These are phyloP conservation scores for Stereum hirsutum DNA, from an alignment of 1,284 basidiomycete genomes.

Conservation along the genomic window DNA sequence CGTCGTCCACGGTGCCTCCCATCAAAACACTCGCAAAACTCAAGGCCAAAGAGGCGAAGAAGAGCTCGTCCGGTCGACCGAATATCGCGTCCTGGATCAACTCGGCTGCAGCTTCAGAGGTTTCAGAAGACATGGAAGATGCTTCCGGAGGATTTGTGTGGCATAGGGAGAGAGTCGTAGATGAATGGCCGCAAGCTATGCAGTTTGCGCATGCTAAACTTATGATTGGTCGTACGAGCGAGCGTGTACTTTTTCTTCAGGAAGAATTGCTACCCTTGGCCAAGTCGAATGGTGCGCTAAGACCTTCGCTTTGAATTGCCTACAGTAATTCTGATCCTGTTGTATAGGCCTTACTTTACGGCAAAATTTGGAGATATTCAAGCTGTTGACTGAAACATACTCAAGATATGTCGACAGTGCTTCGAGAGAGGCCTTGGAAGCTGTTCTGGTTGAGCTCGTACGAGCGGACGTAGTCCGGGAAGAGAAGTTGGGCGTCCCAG, in stretches of 20 bases:
- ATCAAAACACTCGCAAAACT: slow-evolving; percentile 15
- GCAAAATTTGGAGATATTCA: slow-evolving; percentile 66
- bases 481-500: slow-evolving; percentile 45
- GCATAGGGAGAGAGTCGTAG: slow-evolving; percentile 39
- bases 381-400: slow-evolving; percentile 65
- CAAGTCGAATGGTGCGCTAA: slow-evolving; percentile 45
- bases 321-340: not conserved
- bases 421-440: slow-evolving; percentile 65
- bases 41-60: slow-evolving; percentile 13
- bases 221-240: slow-evolving; percentile 42
- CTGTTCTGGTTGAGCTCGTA: slow-evolving; percentile 54
- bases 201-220: slow-evolving; percentile 41
- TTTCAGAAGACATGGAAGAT: slow-evolving; percentile 20
- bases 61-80: slow-evolving; percentile 16
- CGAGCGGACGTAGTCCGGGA: slow-evolving; percentile 39
- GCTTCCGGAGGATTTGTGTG: slow-evolving; percentile 22
- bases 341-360: slow-evolving; percentile 49
- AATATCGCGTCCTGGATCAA: slow-evolving; percentile 32
- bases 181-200: slow-evolving; percentile 49
- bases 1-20: not conserved
- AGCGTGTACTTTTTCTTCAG: slow-evolving; percentile 46
- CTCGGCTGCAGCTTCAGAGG: slow-evolving; percentile 15
- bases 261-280: slow-evolving; percentile 52
- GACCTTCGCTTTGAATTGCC: not conserved
- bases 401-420: slow-evolving; percentile 66